A percentile compares a stretch with the other conserved stretches of the same genome.
Evolutionary conservation across 805 yeast genomes (phyloP).

Genomic region (Myxozyma melibiosi): DNA sequence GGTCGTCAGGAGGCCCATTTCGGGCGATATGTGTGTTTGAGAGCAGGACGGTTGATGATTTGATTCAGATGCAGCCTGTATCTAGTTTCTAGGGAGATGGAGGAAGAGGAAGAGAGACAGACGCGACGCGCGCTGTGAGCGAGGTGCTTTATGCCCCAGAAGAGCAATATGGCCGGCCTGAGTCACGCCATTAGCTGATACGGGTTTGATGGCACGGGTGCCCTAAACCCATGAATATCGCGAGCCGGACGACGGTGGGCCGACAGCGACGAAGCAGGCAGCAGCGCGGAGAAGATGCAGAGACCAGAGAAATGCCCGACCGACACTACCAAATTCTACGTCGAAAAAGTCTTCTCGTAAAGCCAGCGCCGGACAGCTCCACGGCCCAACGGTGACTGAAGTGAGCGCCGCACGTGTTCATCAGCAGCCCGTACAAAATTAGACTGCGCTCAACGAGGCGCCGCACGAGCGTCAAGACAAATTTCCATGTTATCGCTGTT

Average conservation of each 20-base stretch:
- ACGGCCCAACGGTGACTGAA: too few species aligned
- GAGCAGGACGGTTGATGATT: too few species aligned
- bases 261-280: neutral
- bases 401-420: slow-evolving; percentile 14
- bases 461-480: slow-evolving; percentile 13
- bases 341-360: too few species aligned
- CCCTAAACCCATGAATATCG: slow-evolving; percentile 13
- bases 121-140: too few species aligned
- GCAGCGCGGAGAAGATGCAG: neutral
- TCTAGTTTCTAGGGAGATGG: too few species aligned
- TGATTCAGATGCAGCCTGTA: too few species aligned
- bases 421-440: too few species aligned
- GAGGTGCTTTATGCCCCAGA: neutral
- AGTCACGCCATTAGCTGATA: neutral
- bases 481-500: neutral
- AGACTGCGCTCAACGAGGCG: slow-evolving; percentile 1
- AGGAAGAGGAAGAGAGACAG: neutral
- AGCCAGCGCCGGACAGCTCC: too few species aligned
- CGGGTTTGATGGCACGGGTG: neutral
- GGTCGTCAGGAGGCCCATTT: slow-evolving; percentile 44
- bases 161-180: neutral
- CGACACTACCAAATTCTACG: too few species aligned
- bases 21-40: too few species aligned
- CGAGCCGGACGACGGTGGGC: neutral
- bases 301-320: too few species aligned